Evolutionary conservation across 2,329 filamentous ascomycete genomes (phyloP).

Genomic region (Penicillium griseofulvum): DNA sequence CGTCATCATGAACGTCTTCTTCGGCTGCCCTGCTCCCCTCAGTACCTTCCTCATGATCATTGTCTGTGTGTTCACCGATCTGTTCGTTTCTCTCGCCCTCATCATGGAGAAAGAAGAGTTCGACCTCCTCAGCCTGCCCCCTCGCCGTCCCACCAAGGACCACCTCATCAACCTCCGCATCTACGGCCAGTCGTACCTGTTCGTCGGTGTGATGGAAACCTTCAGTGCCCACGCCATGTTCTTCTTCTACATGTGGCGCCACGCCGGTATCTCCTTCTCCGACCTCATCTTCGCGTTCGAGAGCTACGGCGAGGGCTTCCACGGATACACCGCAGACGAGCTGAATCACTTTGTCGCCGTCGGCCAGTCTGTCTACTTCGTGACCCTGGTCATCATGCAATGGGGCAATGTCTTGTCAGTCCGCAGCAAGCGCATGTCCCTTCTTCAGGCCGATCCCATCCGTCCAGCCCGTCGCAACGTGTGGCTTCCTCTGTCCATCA

Average conservation of each 20-base stretch:
- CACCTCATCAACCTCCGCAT: constrained; percentile 55
- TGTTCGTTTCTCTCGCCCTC: constrained; percentile 52
- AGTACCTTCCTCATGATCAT: constrained; percentile 59
- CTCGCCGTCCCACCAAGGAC: constrained; percentile 51
- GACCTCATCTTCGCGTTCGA: constrained; percentile 54
- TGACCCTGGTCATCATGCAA: constrained; percentile 54
- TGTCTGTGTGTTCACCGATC: constrained; percentile 57
- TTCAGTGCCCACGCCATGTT: constrained; percentile 53
- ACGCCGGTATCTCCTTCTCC: constrained; percentile 49
- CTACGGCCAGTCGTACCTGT: constrained; percentile 53
- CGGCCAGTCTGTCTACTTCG: constrained; percentile 55
- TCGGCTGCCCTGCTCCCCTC: constrained; percentile 53
- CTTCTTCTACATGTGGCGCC: constrained; percentile 53
- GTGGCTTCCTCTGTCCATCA: constrained; percentile 49
- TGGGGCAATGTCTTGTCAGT: constrained; percentile 55
- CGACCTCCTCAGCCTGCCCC: constrained; percentile 52
- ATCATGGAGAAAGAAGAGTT: constrained; percentile 59
- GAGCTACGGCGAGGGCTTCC: constrained; percentile 49
- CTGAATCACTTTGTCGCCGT: constrained; percentile 50
- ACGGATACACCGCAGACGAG: constrained; percentile 48
- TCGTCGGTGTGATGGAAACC: constrained; percentile 54
- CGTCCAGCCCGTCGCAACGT: constrained; percentile 50
- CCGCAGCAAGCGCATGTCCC: constrained; percentile 52
- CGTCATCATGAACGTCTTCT: constrained; percentile 56
- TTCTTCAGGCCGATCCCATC: constrained; percentile 53